A percentile compares a stretch with the other conserved stretches of the same genome.
Evolutionary conservation across 352 stramenopile species (phyloP).

Genomic region (Phytophthora ohioensis): DNA sequence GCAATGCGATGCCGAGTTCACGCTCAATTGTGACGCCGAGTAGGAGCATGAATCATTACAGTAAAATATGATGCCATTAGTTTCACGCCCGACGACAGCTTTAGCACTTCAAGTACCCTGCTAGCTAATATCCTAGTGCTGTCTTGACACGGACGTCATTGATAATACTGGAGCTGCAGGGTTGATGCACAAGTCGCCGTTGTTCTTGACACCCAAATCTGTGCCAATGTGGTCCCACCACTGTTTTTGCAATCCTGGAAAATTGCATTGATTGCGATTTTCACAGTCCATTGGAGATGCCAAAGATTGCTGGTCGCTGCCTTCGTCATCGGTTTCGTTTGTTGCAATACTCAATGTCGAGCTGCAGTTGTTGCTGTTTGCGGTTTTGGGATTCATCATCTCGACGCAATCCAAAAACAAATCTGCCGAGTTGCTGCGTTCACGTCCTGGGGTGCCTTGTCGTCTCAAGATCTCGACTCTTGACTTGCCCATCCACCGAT

Average conservation of each 20-base stretch:
- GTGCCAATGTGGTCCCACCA: conserved; percentile 37
- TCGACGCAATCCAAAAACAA: conserved; percentile 87
- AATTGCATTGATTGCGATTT: conserved; percentile 32
- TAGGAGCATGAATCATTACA: conserved; percentile 18
- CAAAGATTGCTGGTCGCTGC: conserved; percentile 30
- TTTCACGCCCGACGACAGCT: conserved; percentile 11
- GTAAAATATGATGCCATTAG: conserved; percentile 17
- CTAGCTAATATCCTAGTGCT: conserved; percentile 1
- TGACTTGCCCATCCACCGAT: conserved; percentile 44
- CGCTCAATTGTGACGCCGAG: conserved; percentile 55
- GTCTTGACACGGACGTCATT: conserved; percentile 1
- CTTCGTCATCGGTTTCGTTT: conserved; percentile 44
- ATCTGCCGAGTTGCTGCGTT: conserved; percentile 81
- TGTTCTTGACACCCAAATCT: conserved; percentile 12
- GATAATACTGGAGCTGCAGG: conserved; percentile 11
- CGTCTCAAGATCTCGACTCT: conserved; percentile 58
- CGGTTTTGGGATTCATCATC: conserved; percentile 58
- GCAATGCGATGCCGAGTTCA: conserved; percentile 85
- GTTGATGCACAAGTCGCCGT: conserved; percentile 4
- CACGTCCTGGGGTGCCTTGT: conserved; percentile 35
- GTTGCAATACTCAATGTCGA: conserved; percentile 10
- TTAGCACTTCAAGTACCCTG: neutral
- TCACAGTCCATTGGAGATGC: conserved; percentile 27
- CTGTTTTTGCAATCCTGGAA: conserved; percentile 23
- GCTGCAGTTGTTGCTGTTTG: conserved; percentile 4